A percentile compares a stretch with the other conserved stretches of the same genome.
These are phyloP conservation scores for Nothophoma quercina DNA, from an alignment of 2,329 filamentous ascomycete species.

Conservation along the genomic window DNA sequence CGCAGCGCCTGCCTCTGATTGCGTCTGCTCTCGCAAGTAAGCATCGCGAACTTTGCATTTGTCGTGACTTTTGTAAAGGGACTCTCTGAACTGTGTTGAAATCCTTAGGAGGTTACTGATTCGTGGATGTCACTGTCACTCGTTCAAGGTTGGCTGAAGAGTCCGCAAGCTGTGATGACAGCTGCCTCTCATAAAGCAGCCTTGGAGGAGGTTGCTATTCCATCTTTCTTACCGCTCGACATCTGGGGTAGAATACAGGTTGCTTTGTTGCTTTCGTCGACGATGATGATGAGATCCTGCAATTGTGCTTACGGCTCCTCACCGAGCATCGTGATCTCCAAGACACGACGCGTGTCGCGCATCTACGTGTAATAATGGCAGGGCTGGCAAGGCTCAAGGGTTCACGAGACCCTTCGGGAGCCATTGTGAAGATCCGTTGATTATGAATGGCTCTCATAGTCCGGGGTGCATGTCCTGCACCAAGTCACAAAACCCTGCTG, in stretches of 20 bases:
- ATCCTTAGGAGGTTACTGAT: too few species aligned
- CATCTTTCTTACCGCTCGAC: too few species aligned
- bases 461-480: not conserved
- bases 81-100: too few species aligned
- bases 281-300: too few species aligned
- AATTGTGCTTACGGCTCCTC: too few species aligned
- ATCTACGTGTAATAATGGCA: not conserved
- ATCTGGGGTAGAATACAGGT: too few species aligned
- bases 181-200: too few species aligned
- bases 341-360: not conserved
- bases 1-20: not conserved
- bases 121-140: too few species aligned
- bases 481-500: not conserved
- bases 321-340: not conserved
- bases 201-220: too few species aligned
- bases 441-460: slow-evolving; percentile 1
- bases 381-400: not conserved
- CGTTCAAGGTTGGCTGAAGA: too few species aligned
- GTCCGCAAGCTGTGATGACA: too few species aligned
- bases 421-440: not conserved
- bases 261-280: too few species aligned
- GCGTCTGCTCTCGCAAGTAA: slow-evolving; percentile 1
- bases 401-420: slow-evolving; percentile 3
- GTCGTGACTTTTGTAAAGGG: not conserved
- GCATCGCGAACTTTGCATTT: not conserved